These are phyloP conservation scores for Stentor coeruleus DNA, from an alignment of 73 alveolate species.

Conservation along the genomic window DNA sequence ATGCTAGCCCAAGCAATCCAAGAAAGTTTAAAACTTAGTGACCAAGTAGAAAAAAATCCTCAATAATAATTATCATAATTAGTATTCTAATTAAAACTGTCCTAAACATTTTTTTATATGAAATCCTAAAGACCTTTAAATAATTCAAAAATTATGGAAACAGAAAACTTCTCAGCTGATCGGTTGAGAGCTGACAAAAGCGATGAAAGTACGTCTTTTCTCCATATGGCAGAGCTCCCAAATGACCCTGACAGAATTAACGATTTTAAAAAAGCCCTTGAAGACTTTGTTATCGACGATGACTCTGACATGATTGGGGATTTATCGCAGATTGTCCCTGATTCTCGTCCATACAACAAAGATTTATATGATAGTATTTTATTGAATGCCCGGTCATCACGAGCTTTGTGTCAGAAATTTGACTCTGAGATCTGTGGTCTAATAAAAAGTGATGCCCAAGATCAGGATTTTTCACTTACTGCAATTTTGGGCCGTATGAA, in stretches of 20 bases:
- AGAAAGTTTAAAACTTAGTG: too few relatives aligned
- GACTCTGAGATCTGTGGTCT: neutral
- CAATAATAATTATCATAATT: neutral
- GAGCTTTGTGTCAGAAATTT: neutral
- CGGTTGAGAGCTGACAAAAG: neutral
- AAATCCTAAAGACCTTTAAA: neutral
- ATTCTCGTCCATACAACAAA: neutral
- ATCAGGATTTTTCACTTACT: neutral
- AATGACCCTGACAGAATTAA: neutral
- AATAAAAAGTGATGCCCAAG: neutral
- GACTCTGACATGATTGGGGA: neutral
- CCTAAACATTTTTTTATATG: neutral
- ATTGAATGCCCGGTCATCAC: neutral
- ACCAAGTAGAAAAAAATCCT: too few relatives aligned
- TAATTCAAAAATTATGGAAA: neutral
- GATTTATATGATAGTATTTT: neutral
- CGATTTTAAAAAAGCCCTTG: neutral
- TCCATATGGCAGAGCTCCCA: neutral
- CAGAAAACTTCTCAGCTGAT: neutral
- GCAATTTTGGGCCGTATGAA: neutral
- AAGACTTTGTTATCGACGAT: neutral
- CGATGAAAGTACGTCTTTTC: neutral
- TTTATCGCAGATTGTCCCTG: neutral
- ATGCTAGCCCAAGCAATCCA: too few relatives aligned
- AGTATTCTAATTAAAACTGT: neutral